Conservation (phyloP, 169 alveolate genomes). For the Plasmodium berghei region DNA sequence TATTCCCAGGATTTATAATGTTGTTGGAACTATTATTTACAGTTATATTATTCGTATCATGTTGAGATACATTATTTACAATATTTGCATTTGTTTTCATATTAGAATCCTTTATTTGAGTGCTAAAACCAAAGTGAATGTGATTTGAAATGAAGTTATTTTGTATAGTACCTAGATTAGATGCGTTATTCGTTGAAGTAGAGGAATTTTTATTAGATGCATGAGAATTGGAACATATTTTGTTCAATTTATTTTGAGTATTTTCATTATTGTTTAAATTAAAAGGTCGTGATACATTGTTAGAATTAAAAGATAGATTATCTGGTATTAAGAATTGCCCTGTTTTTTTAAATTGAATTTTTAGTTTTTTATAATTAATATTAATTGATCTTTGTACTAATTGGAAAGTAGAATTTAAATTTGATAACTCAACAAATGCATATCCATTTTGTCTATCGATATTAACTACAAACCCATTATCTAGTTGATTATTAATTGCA, state of each 20-base stretch:
- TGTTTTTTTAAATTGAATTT: conserved; percentile 73
- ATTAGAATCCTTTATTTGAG: neutral
- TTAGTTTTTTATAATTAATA: conserved; percentile 63
- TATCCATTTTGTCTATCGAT: conserved; percentile 74
- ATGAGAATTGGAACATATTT: neutral
- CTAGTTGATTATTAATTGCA: conserved; percentile 49
- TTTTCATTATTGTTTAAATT: conserved; percentile 12
- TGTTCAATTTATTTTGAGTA: neutral
- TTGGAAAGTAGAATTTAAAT: conserved; percentile 60
- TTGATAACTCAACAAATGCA: conserved; percentile 72
- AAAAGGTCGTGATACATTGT: neutral
- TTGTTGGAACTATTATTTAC: neutral
- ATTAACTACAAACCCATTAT: conserved; percentile 72
- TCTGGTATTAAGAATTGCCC: conserved; percentile 75
- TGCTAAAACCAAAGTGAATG: neutral
- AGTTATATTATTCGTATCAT: neutral
- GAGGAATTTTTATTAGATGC: conserved; percentile 5
- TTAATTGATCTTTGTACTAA: conserved; percentile 57
- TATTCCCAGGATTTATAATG: too few relatives aligned
- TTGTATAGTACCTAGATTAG: too few relatives aligned
- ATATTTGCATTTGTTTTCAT: neutral
- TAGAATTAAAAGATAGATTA: conserved; percentile 20
- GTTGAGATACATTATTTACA: neutral
- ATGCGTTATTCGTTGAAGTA: neutral
- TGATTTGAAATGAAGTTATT: too few relatives aligned